These are phyloP conservation scores for Pharus latifolius DNA, from an alignment of 176 grass and related monocot species.

Conservation along the genomic window DNA sequence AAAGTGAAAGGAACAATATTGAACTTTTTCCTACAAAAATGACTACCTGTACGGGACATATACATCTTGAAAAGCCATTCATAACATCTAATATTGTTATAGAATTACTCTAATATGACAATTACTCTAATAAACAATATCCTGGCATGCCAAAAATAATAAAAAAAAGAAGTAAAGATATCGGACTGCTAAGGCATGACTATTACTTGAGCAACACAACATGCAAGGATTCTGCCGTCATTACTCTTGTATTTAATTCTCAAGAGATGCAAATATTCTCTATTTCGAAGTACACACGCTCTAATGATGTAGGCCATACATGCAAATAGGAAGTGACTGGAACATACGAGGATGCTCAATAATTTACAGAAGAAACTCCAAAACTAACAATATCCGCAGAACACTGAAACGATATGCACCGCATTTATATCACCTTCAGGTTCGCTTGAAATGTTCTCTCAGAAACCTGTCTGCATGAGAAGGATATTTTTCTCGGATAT, in stretches of 20 bases:
- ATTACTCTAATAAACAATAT: too few species aligned
- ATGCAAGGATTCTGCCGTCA: too few species aligned
- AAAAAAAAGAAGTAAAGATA: too few species aligned
- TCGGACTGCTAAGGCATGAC: too few species aligned
- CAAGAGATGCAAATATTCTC: neutral
- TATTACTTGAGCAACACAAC: too few species aligned
- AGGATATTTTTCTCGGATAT: slow-evolving; percentile 68
- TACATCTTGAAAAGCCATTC: too few species aligned
- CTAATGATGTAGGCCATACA: neutral
- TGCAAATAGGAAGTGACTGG: neutral
- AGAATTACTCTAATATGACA: too few species aligned
- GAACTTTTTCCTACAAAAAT: too few species aligned
- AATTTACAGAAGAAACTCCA: neutral
- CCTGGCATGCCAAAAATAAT: too few species aligned
- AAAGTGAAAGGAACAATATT: too few species aligned
- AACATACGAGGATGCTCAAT: neutral
- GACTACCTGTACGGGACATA: too few species aligned
- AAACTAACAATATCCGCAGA: neutral
- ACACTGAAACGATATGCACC: neutral
- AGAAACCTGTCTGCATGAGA: slow-evolving; percentile 74
- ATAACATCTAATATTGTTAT: too few species aligned
- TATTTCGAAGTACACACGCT: neutral
- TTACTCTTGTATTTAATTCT: neutral
- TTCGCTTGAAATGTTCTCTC: slow-evolving; percentile 73
- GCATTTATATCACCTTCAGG: slow-evolving; percentile 10